These are phyloP conservation scores for Colletotrichum truncatum DNA, from an alignment of 2,329 filamentous ascomycete genomes.

Conservation along the genomic window DNA sequence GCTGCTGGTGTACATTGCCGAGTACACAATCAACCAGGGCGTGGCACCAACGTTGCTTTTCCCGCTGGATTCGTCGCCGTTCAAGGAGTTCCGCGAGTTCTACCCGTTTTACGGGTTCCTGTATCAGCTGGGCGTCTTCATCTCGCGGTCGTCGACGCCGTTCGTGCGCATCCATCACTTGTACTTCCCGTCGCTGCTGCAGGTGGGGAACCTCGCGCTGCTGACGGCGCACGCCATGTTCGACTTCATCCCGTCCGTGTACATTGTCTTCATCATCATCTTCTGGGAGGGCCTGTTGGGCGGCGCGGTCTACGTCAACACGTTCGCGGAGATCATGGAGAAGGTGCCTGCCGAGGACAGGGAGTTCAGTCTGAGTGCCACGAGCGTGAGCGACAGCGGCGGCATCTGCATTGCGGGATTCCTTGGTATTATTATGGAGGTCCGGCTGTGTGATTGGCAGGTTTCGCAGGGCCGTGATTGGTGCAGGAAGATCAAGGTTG, in stretches of 20 bases:
- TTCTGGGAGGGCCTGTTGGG: conserved; percentile 96
- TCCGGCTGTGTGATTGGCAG: conserved; percentile 84
- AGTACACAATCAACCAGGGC: conserved; percentile 98
- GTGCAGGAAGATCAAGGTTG: conserved; percentile 66
- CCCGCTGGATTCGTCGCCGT: conserved; percentile 79
- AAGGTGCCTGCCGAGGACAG: conserved; percentile 79
- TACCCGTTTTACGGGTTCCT: conserved; percentile 96
- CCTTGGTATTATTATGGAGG: conserved; percentile 83
- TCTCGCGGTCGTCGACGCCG: conserved; percentile 90
- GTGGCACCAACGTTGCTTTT: conserved; percentile 91
- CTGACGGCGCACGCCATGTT: conserved; percentile 81
- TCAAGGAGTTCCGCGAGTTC: conserved; percentile 83
- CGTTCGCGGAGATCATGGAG: conserved; percentile 93
- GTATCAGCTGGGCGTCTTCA: conserved; percentile 94
- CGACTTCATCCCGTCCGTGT: conserved; percentile 85
- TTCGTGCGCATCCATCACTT: conserved; percentile 84
- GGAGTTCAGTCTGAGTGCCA: conserved; percentile 91
- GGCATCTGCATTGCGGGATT: conserved; percentile 92
- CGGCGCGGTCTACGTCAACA: conserved; percentile 93
- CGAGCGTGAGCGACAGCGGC: conserved; percentile 89
- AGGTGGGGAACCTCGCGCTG: conserved; percentile 79
- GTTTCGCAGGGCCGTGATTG: conserved; percentile 81
- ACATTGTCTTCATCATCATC: conserved; percentile 83
- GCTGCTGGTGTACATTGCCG: conserved; percentile 90
- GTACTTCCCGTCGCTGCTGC: conserved; percentile 84